Conservation (phyloP, 495 filamentous ascomycete species). For the Schizothecium vesticola region DNA sequence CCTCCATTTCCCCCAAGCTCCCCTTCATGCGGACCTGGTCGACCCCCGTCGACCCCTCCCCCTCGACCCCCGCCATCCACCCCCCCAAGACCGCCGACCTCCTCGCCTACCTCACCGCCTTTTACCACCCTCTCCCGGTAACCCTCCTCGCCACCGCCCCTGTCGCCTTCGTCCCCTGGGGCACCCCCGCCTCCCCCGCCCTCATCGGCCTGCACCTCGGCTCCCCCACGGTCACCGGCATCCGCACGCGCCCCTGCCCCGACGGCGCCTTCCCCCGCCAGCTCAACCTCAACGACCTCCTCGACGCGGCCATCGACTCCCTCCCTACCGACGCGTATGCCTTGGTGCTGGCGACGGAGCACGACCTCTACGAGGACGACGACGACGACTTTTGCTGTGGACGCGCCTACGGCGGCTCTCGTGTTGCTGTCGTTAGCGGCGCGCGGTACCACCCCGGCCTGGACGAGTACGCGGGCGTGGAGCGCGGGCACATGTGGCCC, state of each 20-base stretch:
- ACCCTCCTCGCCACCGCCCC: slow-evolving; percentile 32
- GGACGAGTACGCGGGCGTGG: slow-evolving; percentile 40
- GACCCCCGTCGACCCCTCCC: slow-evolving; percentile 10
- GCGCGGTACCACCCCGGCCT: slow-evolving; percentile 55
- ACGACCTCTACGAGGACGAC: slow-evolving; percentile 63
- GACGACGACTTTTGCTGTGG: slow-evolving; percentile 66
- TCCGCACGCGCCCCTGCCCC: slow-evolving; percentile 48
- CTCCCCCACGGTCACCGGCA: slow-evolving; percentile 36
- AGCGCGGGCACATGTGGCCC: slow-evolving; percentile 57
- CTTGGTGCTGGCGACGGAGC: slow-evolving; percentile 50
- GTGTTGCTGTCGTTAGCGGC: slow-evolving; percentile 55
- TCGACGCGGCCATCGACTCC: slow-evolving; percentile 52
- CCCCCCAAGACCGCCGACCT: slow-evolving; percentile 34
- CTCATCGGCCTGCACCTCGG: slow-evolving; percentile 42
- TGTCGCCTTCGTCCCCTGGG: slow-evolving; percentile 46
- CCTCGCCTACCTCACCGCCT: slow-evolving; percentile 50
- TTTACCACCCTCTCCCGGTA: slow-evolving; percentile 56
- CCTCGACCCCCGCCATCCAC: not conserved
- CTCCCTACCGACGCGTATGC: slow-evolving; percentile 58
- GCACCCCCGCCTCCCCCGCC: slow-evolving; percentile 1
- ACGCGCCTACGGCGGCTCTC: slow-evolving; percentile 58
- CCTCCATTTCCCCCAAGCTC: slow-evolving; percentile 31
- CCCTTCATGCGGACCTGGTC: slow-evolving; percentile 37
- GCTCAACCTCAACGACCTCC: slow-evolving; percentile 58
- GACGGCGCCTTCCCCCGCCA: slow-evolving; percentile 47